Evolutionary conservation across 345 rosid genomes (phyloP).

Genomic region (Rhizophora mangle): DNA sequence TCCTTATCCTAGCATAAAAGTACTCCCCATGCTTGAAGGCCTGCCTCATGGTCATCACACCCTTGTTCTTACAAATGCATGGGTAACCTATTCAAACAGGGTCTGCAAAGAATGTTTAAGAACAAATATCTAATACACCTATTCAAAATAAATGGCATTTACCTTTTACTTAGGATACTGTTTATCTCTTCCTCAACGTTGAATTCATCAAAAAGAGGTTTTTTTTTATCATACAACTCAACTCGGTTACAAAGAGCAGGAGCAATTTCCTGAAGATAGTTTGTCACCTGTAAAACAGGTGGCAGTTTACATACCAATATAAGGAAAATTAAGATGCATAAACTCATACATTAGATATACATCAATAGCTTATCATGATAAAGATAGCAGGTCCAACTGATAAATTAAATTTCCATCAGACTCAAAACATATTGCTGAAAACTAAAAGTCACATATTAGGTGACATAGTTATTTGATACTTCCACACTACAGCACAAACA

Average conservation of each 20-base stretch:
- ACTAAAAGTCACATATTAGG: too few species aligned
- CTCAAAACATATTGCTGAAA: too few species aligned
- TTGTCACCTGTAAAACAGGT: slow-evolving; percentile 61
- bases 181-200: slow-evolving; percentile 81
- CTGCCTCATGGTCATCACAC: neutral
- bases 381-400: too few species aligned
- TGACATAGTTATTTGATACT: neutral
- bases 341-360: too few species aligned
- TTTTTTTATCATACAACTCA: slow-evolving; percentile 66
- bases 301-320: neutral
- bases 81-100: too few species aligned
- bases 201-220: slow-evolving; percentile 84
- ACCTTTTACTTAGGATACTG: slow-evolving; percentile 90
- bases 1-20: neutral
- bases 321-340: neutral
- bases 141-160: slow-evolving; percentile 9
- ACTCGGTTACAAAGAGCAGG: slow-evolving; percentile 89
- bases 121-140: too few species aligned
- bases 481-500: neutral
- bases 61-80: neutral
- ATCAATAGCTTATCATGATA: too few species aligned
- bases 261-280: slow-evolving; percentile 95
- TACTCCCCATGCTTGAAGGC: neutral
- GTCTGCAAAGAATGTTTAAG: too few species aligned
- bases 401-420: too few species aligned